Evolutionary conservation across 2,329 filamentous ascomycete genomes (phyloP).

Genomic region (Venturia nashicola): DNA sequence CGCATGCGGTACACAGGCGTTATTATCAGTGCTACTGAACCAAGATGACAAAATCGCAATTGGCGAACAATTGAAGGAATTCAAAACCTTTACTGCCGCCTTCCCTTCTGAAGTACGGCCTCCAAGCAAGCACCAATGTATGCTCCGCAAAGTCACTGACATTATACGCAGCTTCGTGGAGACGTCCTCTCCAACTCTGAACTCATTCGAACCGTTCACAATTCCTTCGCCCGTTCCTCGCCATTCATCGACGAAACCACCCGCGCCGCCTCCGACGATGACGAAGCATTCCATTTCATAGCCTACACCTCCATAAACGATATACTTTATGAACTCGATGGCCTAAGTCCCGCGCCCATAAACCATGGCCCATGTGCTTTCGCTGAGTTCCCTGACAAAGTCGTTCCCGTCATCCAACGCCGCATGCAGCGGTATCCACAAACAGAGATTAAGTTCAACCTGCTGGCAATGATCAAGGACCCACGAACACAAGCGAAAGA

Average conservation of each 20-base stretch:
- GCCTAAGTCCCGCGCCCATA: constrained; percentile 85
- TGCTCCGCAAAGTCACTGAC: not conserved
- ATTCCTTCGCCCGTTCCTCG: constrained; percentile 76
- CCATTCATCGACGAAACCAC: constrained; percentile 90
- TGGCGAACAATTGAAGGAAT: constrained; percentile 57
- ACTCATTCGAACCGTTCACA: constrained; percentile 56
- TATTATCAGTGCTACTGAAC: constrained; percentile 85
- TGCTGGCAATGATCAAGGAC: constrained; percentile 85
- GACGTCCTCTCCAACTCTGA: constrained; percentile 59
- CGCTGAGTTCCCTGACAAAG: constrained; percentile 63
- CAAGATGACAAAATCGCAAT: constrained; percentile 60
- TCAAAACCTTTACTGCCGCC: constrained; percentile 77
- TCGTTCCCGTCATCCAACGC: constrained; percentile 77
- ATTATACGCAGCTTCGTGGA: constrained; percentile 48
- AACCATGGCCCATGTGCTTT: constrained; percentile 63
- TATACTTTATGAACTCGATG: constrained; percentile 85
- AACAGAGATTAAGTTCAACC: constrained; percentile 87
- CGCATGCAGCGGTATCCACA: constrained; percentile 75
- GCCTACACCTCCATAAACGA: constrained; percentile 77
- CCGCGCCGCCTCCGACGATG: constrained; percentile 55
- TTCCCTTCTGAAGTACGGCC: constrained; percentile 49
- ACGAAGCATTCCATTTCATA: constrained; percentile 96
- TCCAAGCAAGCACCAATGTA: not conserved
- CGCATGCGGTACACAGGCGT: constrained; percentile 90
- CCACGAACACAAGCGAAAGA: constrained; percentile 63